Evolutionary conservation across 352 stramenopile genomes (phyloP).

Genomic region (Peronospora farinosa): DNA sequence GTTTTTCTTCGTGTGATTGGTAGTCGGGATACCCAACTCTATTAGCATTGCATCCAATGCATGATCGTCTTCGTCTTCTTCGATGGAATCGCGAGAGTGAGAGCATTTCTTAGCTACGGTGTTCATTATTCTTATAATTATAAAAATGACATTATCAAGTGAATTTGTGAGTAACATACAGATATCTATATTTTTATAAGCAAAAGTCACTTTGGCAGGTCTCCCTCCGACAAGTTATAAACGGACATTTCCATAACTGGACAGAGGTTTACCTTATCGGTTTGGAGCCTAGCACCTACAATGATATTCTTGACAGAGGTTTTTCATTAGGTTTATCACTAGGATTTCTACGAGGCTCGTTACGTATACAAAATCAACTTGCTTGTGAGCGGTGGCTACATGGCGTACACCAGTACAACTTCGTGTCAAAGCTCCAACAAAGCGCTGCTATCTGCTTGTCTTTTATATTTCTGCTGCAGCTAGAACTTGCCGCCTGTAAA

Average conservation of each 20-base stretch:
- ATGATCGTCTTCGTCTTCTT: constrained; percentile 22
- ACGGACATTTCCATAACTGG: too few species aligned
- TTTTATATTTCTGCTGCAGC: constrained; percentile 14
- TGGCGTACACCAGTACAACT: constrained; percentile 31
- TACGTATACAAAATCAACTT: constrained; percentile 62
- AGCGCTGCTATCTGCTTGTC: background rate
- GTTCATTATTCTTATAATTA: background rate
- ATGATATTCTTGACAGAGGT: too few species aligned
- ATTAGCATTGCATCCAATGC: constrained; percentile 30
- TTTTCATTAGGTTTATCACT: constrained; percentile 31
- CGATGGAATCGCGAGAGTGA: constrained; percentile 18
- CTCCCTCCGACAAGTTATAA: too few species aligned
- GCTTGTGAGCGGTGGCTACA: constrained; percentile 51
- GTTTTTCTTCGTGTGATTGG: constrained; percentile 1
- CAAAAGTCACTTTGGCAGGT: too few species aligned
- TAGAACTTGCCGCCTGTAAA: constrained; percentile 81
- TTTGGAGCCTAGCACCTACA: too few species aligned
- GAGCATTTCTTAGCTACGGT: background rate
- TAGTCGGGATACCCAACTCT: constrained; percentile 27
- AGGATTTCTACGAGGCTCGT: constrained; percentile 46
- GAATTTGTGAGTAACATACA: too few species aligned
- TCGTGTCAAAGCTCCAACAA: constrained; percentile 1
- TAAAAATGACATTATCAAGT: too few species aligned
- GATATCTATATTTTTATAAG: too few species aligned
- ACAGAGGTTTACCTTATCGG: too few species aligned